Evolutionary conservation across 306 rosid species (phyloP).

Genomic region (Vigna reflexopilosa): DNA sequence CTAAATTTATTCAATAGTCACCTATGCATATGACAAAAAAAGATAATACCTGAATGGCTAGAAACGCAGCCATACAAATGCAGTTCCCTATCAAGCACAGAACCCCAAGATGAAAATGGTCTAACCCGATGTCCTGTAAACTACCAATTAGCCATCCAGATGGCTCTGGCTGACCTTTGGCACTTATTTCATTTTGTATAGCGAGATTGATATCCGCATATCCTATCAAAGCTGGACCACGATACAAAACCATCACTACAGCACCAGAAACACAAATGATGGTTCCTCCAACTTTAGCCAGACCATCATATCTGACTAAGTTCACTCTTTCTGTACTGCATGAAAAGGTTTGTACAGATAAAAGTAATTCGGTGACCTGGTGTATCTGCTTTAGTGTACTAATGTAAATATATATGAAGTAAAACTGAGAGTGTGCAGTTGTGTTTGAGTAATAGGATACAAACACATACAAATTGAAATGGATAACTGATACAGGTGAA

Average conservation of each 20-base stretch:
- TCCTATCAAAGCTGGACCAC: slow-evolving; percentile 79
- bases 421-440: slow-evolving; percentile 22
- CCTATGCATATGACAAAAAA: slow-evolving; percentile 13
- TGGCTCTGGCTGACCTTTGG: slow-evolving; percentile 88
- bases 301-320: slow-evolving; percentile 74
- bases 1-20: not conserved
- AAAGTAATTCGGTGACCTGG: slow-evolving; percentile 22
- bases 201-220: slow-evolving; percentile 45
- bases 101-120: slow-evolving; percentile 83
- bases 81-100: slow-evolving; percentile 91
- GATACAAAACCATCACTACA: slow-evolving; percentile 77
- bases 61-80: slow-evolving; percentile 92
- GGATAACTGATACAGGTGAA: slow-evolving; percentile 27
- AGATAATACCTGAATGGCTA: slow-evolving; percentile 80
- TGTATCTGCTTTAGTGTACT: slow-evolving; percentile 20
- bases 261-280: slow-evolving; percentile 88
- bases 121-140: slow-evolving; percentile 64
- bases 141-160: slow-evolving; percentile 71
- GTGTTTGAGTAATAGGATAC: slow-evolving; percentile 12
- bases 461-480: not conserved
- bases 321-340: slow-evolving; percentile 97
- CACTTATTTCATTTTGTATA: slow-evolving; percentile 66
- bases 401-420: slow-evolving; percentile 6
- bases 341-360: slow-evolving; percentile 45
- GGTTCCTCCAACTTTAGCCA: slow-evolving; percentile 87